These are phyloP conservation scores for Xylariaceae sp. DNA, from an alignment of 2,329 filamentous ascomycete genomes.

Conservation along the genomic window DNA sequence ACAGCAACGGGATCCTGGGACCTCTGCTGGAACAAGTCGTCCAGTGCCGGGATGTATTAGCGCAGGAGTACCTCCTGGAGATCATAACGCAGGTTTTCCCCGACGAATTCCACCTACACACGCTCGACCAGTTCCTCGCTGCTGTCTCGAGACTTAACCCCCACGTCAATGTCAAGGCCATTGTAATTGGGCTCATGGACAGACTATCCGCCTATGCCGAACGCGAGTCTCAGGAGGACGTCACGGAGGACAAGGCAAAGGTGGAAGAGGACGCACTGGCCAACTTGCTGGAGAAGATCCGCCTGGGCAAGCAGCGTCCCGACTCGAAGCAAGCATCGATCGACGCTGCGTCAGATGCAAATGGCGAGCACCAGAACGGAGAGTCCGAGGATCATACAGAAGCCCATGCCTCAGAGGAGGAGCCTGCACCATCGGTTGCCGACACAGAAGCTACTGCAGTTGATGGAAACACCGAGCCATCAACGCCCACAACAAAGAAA, in stretches of 20 bases:
- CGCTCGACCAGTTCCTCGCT: conserved; percentile 87
- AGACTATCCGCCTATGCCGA: conserved; percentile 91
- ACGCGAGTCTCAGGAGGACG: conserved; percentile 68
- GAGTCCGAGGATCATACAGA: conserved; percentile 27
- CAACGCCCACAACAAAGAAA: conserved; percentile 24
- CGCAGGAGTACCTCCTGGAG: conserved; percentile 94
- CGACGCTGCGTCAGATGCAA: conserved; percentile 28
- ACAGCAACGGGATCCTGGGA: conserved; percentile 82
- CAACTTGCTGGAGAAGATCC: conserved; percentile 69
- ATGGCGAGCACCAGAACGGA: conserved; percentile 27
- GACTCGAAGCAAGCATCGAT: conserved; percentile 16
- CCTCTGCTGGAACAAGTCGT: conserved; percentile 94
- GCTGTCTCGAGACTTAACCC: conserved; percentile 90
- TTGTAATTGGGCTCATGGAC: conserved; percentile 97
- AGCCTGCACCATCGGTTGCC: conserved; percentile 33
- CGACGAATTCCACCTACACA: conserved; percentile 96
- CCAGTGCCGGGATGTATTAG: conserved; percentile 91
- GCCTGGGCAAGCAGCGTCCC: conserved; percentile 54
- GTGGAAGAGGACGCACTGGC: conserved; percentile 77
- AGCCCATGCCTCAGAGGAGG: conserved; percentile 26
- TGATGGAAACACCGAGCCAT: conserved; percentile 31
- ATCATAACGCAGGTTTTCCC: conserved; percentile 99
- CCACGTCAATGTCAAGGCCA: conserved; percentile 95
- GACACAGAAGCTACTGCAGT: conserved; percentile 41
- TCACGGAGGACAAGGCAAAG: conserved; percentile 63